Conservation (phyloP, 2,329 filamentous ascomycete species). For the Ceratocystis huliohia region DNA sequence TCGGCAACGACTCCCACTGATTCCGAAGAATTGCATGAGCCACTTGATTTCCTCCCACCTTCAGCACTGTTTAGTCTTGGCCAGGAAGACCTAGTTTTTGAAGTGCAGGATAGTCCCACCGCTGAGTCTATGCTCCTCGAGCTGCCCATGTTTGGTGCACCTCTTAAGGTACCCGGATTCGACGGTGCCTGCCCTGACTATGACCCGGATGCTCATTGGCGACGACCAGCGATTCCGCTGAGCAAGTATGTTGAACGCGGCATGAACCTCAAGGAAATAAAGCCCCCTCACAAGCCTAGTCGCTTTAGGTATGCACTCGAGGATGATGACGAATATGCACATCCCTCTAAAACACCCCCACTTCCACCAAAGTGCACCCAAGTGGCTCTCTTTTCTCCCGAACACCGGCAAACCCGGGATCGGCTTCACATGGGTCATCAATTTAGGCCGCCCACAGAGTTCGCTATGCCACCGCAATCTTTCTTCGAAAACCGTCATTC, state of each 20-base stretch:
- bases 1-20: slow-evolving; percentile 22
- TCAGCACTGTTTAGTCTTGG: slow-evolving; percentile 74
- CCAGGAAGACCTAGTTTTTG: slow-evolving; percentile 69
- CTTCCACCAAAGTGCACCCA: slow-evolving; percentile 57
- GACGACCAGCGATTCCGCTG: slow-evolving; percentile 63
- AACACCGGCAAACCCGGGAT: slow-evolving; percentile 81
- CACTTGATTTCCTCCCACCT: slow-evolving; percentile 45
- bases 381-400: slow-evolving; percentile 77
- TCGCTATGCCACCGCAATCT: slow-evolving; percentile 73
- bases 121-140: slow-evolving; percentile 68
- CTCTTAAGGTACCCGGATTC: slow-evolving; percentile 45
- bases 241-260: slow-evolving; percentile 79
- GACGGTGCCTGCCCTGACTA: slow-evolving; percentile 45
- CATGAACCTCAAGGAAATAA: slow-evolving; percentile 54
- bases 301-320: slow-evolving; percentile 73
- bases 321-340: slow-evolving; percentile 44
- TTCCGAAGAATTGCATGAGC: slow-evolving; percentile 30
- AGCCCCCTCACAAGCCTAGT: slow-evolving; percentile 61
- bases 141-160: slow-evolving; percentile 64
- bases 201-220: slow-evolving; percentile 60
- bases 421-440: slow-evolving; percentile 81
- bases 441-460: slow-evolving; percentile 84
- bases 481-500: slow-evolving; percentile 82
- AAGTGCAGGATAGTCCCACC: slow-evolving; percentile 58
- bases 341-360: slow-evolving; percentile 28